phyloP scores from a whole-genome alignment of 2,329 filamentous ascomycete species.

The Xylariales sp. region DNA sequence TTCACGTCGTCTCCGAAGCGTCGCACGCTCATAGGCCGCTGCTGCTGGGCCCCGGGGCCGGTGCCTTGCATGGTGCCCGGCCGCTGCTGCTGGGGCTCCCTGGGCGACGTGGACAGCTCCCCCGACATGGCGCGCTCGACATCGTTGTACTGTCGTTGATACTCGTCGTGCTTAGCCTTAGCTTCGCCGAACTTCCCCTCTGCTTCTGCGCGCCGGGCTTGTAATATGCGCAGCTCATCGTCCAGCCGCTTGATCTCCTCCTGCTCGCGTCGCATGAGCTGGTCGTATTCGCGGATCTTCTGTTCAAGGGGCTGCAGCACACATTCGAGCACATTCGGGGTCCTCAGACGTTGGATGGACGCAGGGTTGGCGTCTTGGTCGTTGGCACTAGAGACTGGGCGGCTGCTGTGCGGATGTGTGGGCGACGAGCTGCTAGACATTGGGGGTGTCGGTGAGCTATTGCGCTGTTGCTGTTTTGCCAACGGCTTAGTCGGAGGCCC shows the following conservation, averaged over 20 bases:
- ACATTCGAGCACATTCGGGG: constrained; percentile 56
- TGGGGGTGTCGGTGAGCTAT: constrained; percentile 44
- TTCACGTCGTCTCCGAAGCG: constrained; percentile 28
- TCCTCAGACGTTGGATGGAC: constrained; percentile 57
- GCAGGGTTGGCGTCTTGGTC: constrained; percentile 35
- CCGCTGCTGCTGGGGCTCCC: constrained; percentile 34
- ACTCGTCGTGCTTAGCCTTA: constrained; percentile 59
- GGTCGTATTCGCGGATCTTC: constrained; percentile 58
- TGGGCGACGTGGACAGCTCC: constrained; percentile 48
- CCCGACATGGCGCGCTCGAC: constrained; percentile 57
- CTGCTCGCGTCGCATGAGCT: constrained; percentile 56
- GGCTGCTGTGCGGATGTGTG: constrained; percentile 36
- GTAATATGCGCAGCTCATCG: constrained; percentile 56
- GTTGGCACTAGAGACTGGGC: constrained; percentile 25
- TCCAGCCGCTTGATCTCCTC: constrained; percentile 57
- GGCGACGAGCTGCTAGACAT: constrained; percentile 40
- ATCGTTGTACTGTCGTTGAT: constrained; percentile 55
- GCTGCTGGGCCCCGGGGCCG: constrained; percentile 29
- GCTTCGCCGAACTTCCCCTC: constrained; percentile 57
- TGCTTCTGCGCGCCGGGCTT: constrained; percentile 55
- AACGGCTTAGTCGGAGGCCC: constrained; percentile 34
- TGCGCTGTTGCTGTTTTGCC: constrained; percentile 41
- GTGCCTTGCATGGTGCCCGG: constrained; percentile 34
- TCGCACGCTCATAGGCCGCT: constrained; percentile 43
- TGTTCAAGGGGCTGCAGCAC: constrained; percentile 59